phyloP scores from a whole-genome alignment of 257 asterid genomes.

The Cruciata laevipes region DNA sequence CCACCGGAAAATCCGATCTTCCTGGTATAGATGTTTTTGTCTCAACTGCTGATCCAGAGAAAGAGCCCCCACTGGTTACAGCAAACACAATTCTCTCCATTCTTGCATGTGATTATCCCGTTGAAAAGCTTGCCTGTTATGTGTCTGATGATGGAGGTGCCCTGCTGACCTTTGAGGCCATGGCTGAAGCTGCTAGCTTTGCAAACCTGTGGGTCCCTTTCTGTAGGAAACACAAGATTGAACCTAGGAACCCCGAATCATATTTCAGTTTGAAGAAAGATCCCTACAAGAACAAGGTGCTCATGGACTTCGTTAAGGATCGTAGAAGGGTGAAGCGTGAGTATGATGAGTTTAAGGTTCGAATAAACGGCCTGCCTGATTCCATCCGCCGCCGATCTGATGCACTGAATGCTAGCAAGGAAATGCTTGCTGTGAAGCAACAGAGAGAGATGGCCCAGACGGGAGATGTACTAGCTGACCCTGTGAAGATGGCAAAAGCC shows the following conservation, averaged over 20 bases:
- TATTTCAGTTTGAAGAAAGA: slow-evolving; percentile 71
- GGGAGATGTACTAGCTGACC: slow-evolving; percentile 59
- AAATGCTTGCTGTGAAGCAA: slow-evolving; percentile 68
- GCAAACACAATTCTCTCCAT: slow-evolving; percentile 83
- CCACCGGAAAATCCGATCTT: slow-evolving; percentile 77
- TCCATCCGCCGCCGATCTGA: slow-evolving; percentile 86
- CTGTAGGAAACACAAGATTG: slow-evolving; percentile 68
- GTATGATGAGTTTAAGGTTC: slow-evolving; percentile 83
- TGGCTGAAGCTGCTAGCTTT: slow-evolving; percentile 95
- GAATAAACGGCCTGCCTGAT: slow-evolving; percentile 79
- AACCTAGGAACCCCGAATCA: slow-evolving; percentile 81
- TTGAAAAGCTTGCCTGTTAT: slow-evolving; percentile 84
- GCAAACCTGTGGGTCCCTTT: slow-evolving; percentile 89
- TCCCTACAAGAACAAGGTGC: slow-evolving; percentile 77
- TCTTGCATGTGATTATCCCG: slow-evolving; percentile 79
- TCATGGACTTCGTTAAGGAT: slow-evolving; percentile 74
- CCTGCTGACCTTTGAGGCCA: slow-evolving; percentile 82
- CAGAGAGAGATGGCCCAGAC: slow-evolving; percentile 57
- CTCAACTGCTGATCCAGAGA: slow-evolving; percentile 91
- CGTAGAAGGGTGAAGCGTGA: slow-evolving; percentile 85
- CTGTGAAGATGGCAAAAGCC: slow-evolving; percentile 70
- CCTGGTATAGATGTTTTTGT: slow-evolving; percentile 77
- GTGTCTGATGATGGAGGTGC: slow-evolving; percentile 93
- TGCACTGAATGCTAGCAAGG: slow-evolving; percentile 85
- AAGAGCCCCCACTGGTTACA: slow-evolving; percentile 87